These are phyloP conservation scores for Leccinum longicurvipes DNA, from an alignment of 768 basidiomycete genomes.

Conservation along the genomic window DNA sequence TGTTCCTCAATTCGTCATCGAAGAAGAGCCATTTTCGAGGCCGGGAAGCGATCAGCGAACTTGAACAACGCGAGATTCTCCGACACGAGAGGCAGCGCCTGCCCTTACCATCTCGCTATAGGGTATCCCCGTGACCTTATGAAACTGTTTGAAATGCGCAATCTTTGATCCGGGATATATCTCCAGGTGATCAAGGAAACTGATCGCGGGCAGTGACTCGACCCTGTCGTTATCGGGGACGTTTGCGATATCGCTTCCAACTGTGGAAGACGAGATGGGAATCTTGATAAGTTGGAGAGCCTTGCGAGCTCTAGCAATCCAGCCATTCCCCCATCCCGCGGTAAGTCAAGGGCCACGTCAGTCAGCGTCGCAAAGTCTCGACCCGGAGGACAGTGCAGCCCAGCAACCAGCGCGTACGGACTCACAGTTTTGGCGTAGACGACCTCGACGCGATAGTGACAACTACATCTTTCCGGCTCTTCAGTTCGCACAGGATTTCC, in stretches of 20 bases:
- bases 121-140: conserved; percentile 69
- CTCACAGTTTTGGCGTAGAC: conserved; percentile 63
- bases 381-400: not conserved
- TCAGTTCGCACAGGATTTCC: conserved; percentile 60
- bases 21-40: conserved; percentile 51
- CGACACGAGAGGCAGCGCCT: not conserved
- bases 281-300: conserved; percentile 65
- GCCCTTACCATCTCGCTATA: conserved; percentile 72
- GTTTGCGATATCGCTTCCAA: conserved; percentile 24
- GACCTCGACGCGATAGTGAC: conserved; percentile 80
- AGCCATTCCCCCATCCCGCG: not conserved
- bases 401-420: not conserved
- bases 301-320: conserved; percentile 57
- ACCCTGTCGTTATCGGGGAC: conserved; percentile 9
- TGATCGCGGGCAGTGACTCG: conserved; percentile 44
- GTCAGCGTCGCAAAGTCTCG: not conserved
- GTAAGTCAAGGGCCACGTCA: not conserved
- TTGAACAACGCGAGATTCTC: not conserved
- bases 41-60: not conserved
- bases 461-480: conserved; percentile 39
- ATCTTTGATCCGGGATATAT: conserved; percentile 84
- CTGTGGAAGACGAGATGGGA: conserved; percentile 34
- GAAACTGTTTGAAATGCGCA: conserved; percentile 72
- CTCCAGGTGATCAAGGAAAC: conserved; percentile 68
- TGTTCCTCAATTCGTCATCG: conserved; percentile 61